phyloP scores from a whole-genome alignment of 2,329 filamentous ascomycete species.

The Parastagonospora nodorum region DNA sequence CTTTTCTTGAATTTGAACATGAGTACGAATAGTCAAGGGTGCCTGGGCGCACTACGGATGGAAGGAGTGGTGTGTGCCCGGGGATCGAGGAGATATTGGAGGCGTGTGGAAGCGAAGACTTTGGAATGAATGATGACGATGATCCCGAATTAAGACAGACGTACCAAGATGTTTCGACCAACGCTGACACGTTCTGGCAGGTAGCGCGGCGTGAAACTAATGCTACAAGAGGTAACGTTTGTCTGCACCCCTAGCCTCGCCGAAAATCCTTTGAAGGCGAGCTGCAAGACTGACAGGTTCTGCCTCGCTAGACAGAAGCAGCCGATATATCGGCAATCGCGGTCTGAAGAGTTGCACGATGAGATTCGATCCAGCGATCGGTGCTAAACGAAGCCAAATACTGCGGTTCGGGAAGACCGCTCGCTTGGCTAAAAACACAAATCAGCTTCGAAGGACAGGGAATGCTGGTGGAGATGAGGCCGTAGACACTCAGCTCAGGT shows the following conservation, averaged over 20 bases:
- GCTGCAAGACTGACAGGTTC: background rate
- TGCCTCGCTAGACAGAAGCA: background rate
- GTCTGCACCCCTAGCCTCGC: background rate
- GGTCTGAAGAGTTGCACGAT: background rate
- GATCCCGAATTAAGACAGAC: slow-evolving; percentile 14
- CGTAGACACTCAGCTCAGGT: no score
- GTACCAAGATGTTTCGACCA: slow-evolving; percentile 9
- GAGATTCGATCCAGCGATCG: background rate
- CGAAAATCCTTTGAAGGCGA: background rate
- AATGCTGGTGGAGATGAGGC: no score
- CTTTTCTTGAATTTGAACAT: slow-evolving; percentile 41
- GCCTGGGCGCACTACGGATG: background rate
- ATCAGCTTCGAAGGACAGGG: no score
- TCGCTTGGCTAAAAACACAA: background rate
- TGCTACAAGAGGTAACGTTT: background rate
- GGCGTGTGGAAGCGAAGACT: slow-evolving; percentile 5
- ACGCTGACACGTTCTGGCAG: slow-evolving; percentile 1
- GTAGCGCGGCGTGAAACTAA: background rate
- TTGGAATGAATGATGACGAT: slow-evolving; percentile 3
- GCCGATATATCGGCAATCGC: slow-evolving; percentile 1
- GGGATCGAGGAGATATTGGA: slow-evolving; percentile 8
- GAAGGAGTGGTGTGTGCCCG: background rate
- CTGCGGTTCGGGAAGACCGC: background rate
- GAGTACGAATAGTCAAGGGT: slow-evolving; percentile 14
- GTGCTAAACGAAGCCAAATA: background rate